A percentile compares a stretch with the other conserved stretches of the same genome.
These are phyloP conservation scores for Apostasia shenzhenica DNA, from an alignment of 106 monocot genomes.

Conservation along the genomic window DNA sequence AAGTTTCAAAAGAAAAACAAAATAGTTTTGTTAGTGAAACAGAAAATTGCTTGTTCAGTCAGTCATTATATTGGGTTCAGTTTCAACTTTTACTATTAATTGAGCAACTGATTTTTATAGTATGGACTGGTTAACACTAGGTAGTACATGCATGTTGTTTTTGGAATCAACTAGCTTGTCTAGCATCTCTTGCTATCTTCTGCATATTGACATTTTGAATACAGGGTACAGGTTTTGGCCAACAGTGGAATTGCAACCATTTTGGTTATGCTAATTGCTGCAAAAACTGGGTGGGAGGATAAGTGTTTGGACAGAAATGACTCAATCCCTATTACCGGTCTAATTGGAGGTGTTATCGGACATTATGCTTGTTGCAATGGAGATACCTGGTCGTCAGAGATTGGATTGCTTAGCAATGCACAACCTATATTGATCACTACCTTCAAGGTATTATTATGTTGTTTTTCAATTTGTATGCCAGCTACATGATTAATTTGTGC, in stretches of 20 bases:
- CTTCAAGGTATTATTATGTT: slow-evolving; percentile 48
- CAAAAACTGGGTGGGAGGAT: slow-evolving; percentile 37
- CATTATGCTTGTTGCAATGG: slow-evolving; percentile 98
- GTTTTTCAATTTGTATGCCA: too few species aligned
- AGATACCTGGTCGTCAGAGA: slow-evolving; percentile 95
- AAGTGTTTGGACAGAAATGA: slow-evolving; percentile 65
- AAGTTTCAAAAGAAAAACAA: too few species aligned
- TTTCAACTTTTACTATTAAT: too few species aligned
- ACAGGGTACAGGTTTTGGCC: slow-evolving; percentile 70
- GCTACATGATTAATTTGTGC: too few species aligned
- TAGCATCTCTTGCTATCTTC: neutral
- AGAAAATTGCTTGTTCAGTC: too few species aligned
- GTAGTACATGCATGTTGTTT: neutral
- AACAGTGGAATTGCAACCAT: slow-evolving; percentile 70
- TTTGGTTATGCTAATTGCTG: slow-evolving; percentile 41
- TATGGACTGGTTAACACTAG: neutral
- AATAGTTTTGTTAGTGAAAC: too few species aligned
- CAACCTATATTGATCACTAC: slow-evolving; percentile 76
- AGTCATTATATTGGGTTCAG: too few species aligned
- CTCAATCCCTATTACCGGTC: slow-evolving; percentile 50
- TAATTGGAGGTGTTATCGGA: slow-evolving; percentile 83
- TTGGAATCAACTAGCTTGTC: neutral
- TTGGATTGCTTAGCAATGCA: slow-evolving; percentile 67
- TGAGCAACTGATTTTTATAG: too few species aligned
- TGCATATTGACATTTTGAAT: neutral